These are phyloP conservation scores for Balakata baccata DNA, from an alignment of 345 rosid genomes.

Conservation along the genomic window DNA sequence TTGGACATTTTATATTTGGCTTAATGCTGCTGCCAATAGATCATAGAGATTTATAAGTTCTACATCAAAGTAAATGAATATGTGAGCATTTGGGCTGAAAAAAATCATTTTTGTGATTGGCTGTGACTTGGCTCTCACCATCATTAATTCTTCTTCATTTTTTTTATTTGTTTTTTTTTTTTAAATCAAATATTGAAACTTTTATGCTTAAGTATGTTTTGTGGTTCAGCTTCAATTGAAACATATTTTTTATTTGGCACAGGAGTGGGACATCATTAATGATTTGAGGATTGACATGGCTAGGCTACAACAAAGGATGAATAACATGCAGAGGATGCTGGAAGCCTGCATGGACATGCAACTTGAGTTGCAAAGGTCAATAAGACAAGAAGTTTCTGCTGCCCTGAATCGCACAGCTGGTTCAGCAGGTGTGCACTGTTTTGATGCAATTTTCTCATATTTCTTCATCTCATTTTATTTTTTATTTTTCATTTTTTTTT, in stretches of 20 bases:
- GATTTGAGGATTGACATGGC: constrained; percentile 92
- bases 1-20: not conserved
- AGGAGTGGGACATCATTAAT: constrained; percentile 82
- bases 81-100: not conserved
- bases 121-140: not conserved
- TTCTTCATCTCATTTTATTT: not conserved
- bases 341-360: constrained; percentile 99
- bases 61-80: not conserved
- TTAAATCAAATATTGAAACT: not conserved
- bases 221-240: not conserved
- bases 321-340: constrained; percentile 80
- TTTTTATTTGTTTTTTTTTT: not conserved
- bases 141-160: not conserved
- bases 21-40: not conserved
- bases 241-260: constrained; percentile 19
- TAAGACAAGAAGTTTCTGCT: constrained; percentile 85
- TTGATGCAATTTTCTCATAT: not conserved
- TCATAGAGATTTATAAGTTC: not conserved
- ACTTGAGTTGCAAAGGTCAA: constrained; percentile 85
- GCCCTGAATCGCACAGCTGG: constrained; percentile 57
- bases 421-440: constrained; percentile 46
- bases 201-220: not conserved
- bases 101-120: not conserved
- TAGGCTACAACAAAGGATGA: constrained; percentile 90
- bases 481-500: not conserved